Base-by-base conservation (phyloP, 176 grass and related monocot species). In the Miscanthus lutarioriparius region DNA sequence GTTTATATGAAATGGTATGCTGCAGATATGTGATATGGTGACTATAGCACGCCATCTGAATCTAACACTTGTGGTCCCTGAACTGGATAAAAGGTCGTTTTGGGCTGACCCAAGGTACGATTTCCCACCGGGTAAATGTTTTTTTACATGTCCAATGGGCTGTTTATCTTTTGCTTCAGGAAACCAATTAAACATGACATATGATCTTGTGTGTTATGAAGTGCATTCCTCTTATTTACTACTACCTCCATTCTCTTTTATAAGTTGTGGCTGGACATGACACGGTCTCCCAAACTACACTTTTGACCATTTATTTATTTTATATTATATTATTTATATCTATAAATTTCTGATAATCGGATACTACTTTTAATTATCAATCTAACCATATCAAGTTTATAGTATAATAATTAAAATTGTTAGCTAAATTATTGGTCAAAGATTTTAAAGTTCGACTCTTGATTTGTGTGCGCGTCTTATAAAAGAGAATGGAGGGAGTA, bases 1-100 rank as follows among this genome's bases (percentile, higher is more conserved):
- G 16, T 70, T 87, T 19, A 9, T 68, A 58, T 72, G 6, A 89
- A 67, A 71, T 86, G 36, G 3, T 33, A 73, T 87, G 17, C 37
- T 90, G 84, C 89, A 99, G 96, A 96, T 99, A 61, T 99, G 96
- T 53, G 96, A 99, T 67, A 96, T 99, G 96, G 96, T 99, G 65
- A 94, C 96, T 10, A 89, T 99, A 79, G 96, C 96, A 58, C 86
- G 91, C 25, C 87, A 87, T 86, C 72, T 99, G 11, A 99, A 99
- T 88, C 84, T 96, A 67, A 99, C 93, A 4, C 72, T 99, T 48
- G 91, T 99, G 30, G 73, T 99, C 48, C 93, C 96, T 69, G 91
- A 99, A 91, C 91, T 99, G 30, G 96, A 99, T 83, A 99, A 99
- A 77, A 96, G 86, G 27, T 99, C 93, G 62, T 99, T 99, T 72